Base-by-base conservation (phyloP, 345 rosid genomes). In the Hirschfeldia incana region DNA sequence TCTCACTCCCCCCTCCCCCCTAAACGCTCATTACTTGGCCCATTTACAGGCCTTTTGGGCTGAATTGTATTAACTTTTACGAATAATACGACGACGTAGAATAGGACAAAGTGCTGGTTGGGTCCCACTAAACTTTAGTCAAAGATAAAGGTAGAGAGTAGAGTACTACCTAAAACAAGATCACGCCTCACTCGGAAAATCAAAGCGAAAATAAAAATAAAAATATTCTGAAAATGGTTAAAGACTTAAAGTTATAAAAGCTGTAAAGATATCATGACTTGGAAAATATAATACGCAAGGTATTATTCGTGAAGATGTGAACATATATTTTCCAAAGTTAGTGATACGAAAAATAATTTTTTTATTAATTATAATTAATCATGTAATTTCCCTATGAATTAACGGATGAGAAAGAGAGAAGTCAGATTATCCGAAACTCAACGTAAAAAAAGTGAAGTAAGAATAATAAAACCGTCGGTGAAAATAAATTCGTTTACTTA, bases 51-150 rank as follows among this genome's bases (percentile, higher is more conserved):
- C 30, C 26, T 0, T 7, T 36, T 77, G 46, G 66, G 72, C 65
- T 12, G 4, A 30, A 1, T 3, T 63, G 42, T 8, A 6, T 63
- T 16, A 1, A 32, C 0, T n/a, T 5, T 9, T 27, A 2, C 15
- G 33, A 59, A 9, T 21, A 3, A 2, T 4, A 69, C 70, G 63
- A 13, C 75, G 6, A 5, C 59, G 32, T 70, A 3, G 0, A 6
- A 10, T 3, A 17, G 16, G 30, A 11, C 34, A 10, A 28, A 60
- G 34, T 60, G 34, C 34, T 0, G 16, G n/a, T 28, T 60, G 65
- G 34, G 65, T 27, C 34, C 65, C 53, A 76, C 74, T 76, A 11
- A 32, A 15, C 76, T 64, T 64, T 71, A 70, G 72, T 70, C 76
- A 71, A 77, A 60, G 53, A n/a, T 30, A 74, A 59, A 65, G 9